phyloP scores from a whole-genome alignment of 768 basidiomycete species.

The Collybia mongolica region DNA sequence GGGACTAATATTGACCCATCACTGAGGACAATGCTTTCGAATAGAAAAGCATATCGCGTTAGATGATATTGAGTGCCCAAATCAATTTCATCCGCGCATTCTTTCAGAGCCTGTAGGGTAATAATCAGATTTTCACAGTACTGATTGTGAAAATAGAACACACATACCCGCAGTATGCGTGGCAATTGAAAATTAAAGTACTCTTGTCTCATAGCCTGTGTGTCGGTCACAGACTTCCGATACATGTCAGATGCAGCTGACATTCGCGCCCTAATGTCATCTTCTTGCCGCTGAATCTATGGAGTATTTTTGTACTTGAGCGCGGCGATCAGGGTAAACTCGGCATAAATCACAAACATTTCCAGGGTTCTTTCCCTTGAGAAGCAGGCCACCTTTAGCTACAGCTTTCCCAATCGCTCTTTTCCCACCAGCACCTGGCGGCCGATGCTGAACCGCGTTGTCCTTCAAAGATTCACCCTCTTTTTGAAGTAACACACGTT shows the following conservation, averaged over 20 bases:
- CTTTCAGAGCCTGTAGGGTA: constrained; percentile 73
- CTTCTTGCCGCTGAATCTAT: constrained; percentile 90
- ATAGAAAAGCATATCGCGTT: constrained; percentile 91
- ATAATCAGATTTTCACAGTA: not conserved
- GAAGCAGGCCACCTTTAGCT: constrained; percentile 81
- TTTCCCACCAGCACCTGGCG: constrained; percentile 66
- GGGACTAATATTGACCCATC: constrained; percentile 85
- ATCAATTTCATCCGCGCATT: constrained; percentile 94
- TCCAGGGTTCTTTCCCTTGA: constrained; percentile 92
- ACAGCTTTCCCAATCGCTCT: constrained; percentile 89
- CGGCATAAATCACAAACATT: constrained; percentile 50
- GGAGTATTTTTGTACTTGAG: constrained; percentile 3
- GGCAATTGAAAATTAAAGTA: constrained; percentile 98
- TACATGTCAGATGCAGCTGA: constrained; percentile 86
- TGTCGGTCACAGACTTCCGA: constrained; percentile 86
- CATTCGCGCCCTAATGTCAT: constrained; percentile 86
- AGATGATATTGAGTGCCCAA: constrained; percentile 98
- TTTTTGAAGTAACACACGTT: constrained; percentile 88
- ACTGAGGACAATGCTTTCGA: constrained; percentile 85
- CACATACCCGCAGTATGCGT: constrained; percentile 82
- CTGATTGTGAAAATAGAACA: not conserved
- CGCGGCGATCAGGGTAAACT: not conserved
- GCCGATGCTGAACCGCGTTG: constrained; percentile 63
- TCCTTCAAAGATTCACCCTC: constrained; percentile 93
- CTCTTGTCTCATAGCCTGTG: constrained; percentile 89